phyloP scores from a whole-genome alignment of 257 asterid species.

The Mentha longifolia region DNA sequence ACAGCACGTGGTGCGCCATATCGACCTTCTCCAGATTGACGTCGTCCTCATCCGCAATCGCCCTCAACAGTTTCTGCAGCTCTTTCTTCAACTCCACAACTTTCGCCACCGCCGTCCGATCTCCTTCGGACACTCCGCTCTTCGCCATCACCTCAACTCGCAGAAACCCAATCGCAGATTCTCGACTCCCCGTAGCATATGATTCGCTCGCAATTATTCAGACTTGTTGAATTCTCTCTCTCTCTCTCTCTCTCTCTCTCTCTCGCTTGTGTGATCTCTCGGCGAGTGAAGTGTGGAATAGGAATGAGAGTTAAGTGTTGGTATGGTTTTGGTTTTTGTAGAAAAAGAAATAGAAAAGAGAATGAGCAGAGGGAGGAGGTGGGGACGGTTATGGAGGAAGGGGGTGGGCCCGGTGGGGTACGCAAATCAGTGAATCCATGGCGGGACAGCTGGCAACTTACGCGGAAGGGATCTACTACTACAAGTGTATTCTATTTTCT shows the following conservation, averaged over 20 bases:
- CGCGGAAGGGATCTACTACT: conserved; percentile 44
- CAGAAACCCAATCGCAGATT: not conserved
- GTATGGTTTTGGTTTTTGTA: conserved; percentile 13
- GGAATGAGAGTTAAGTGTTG: conserved; percentile 29
- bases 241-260: not conserved
- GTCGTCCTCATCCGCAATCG: conserved; percentile 66
- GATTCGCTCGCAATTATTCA: not conserved
- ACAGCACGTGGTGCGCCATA: conserved; percentile 56
- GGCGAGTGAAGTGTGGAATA: conserved; percentile 48
- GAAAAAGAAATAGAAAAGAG: not conserved
- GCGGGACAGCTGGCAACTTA: conserved; percentile 77
- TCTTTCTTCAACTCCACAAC: conserved; percentile 72
- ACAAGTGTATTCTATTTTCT: conserved; percentile 8
- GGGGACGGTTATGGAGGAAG: conserved; percentile 12
- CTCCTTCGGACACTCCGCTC: conserved; percentile 64
- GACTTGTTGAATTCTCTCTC: not conserved
- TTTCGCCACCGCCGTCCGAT: conserved; percentile 54
- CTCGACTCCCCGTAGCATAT: conserved; percentile 16
- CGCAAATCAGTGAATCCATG: conserved; percentile 52
- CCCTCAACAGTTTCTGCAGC: conserved; percentile 62
- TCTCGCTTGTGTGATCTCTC: not conserved
- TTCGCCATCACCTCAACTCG: conserved; percentile 67
- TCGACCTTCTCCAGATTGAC: conserved; percentile 65
- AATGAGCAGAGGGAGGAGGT: conserved; percentile 13
- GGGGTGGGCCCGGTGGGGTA: conserved; percentile 33